Base-by-base conservation (phyloP, 495 filamentous ascomycete species). In the Paragyromitra xinjiangensis region DNA sequence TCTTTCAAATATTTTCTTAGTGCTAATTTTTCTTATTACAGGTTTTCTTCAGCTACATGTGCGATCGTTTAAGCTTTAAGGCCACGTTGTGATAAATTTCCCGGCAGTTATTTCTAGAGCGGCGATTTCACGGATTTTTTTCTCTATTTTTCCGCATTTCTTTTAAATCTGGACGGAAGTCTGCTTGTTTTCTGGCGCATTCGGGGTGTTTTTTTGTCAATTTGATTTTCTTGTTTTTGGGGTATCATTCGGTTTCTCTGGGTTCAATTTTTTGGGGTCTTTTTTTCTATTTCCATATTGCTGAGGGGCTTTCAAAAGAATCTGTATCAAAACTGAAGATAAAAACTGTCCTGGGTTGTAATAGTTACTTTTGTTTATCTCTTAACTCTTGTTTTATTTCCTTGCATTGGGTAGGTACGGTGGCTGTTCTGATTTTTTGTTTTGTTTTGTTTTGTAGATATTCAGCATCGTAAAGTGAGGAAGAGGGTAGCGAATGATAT, bases 21-120 rank as follows among this genome's bases (percentile, higher is more conserved):
- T 70, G 29, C 56, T 74, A 55, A 62, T 26, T 9, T 63, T 9
- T 16, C 11, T 29, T 56, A 70, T 73, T 16, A 19, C 58, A 84
- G 83, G 83, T 81, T 82, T 56, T 80, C 82, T 61, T 65, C 71
- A 55, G 48, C 75, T 55, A 79, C 73, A 51, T 84, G 83, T 68
- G 80, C 77, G 26, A 76, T 84, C 59, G 75, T 84, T 72, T 84
- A 70, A 82, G 29, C 29, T 48, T 34, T 34, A n/a, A 66, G 12
- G 45, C 6, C 44, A 66, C 34, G 39, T 44, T 64, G 8, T 37
- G 26, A 51, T 58, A 59, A 71, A 56, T 51, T 42, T 37, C 11
- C 62, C 39, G 48, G 29, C 22, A 19, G 34, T 76, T 59, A 51
- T 71, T 37, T 39, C 37, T 71, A 72, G 73, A 76, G 73, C 61